A percentile compares a stretch with the other conserved stretches of the same genome.
phyloP scores from a whole-genome alignment of 73 alveolate species.

The Paramecium sexaurelia region DNA sequence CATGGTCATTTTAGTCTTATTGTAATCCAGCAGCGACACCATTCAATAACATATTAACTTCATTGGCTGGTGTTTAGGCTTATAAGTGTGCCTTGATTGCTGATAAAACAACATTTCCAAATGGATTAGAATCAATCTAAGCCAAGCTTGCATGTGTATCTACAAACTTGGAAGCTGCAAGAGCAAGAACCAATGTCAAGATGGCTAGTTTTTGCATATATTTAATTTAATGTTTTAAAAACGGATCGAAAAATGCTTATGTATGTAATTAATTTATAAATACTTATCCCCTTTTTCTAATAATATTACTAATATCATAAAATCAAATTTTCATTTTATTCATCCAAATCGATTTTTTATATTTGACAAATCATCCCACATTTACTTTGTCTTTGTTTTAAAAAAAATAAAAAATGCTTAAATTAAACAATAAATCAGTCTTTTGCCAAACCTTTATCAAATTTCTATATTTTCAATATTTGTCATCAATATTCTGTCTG shows the following conservation, averaged over 20 bases:
- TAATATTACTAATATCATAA: not conserved
- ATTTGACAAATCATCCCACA: not conserved
- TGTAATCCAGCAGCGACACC: slow-evolving; percentile 53
- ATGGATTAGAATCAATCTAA: slow-evolving; percentile 57
- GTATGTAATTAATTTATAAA: slow-evolving; percentile 52
- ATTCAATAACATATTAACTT: slow-evolving; percentile 29
- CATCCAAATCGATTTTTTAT: not conserved
- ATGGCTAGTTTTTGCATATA: slow-evolving; percentile 56
- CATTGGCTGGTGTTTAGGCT: slow-evolving; percentile 60
- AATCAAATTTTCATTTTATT: not conserved
- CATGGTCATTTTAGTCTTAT: slow-evolving; percentile 43
- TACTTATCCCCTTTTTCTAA: slow-evolving; percentile 68
- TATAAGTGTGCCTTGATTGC: slow-evolving; percentile 59
- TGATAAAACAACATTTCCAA: slow-evolving; percentile 56
- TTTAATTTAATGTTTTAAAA: slow-evolving; percentile 55
- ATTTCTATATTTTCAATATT: not conserved
- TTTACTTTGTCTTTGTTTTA: not conserved
- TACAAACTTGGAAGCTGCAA: slow-evolving; percentile 55
- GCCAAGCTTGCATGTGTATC: slow-evolving; percentile 55
- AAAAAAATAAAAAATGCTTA: too few species aligned
- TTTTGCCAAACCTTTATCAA: too few species aligned
- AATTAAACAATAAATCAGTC: too few species aligned
- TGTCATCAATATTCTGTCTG: not conserved
- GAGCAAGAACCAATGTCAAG: slow-evolving; percentile 58
- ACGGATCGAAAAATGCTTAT: slow-evolving; percentile 75